Percentiles rank a stretch among this genome's conserved stretches.
phyloP scores from a whole-genome alignment of 2,329 filamentous ascomycete species.

The Eurotiales sp. region DNA sequence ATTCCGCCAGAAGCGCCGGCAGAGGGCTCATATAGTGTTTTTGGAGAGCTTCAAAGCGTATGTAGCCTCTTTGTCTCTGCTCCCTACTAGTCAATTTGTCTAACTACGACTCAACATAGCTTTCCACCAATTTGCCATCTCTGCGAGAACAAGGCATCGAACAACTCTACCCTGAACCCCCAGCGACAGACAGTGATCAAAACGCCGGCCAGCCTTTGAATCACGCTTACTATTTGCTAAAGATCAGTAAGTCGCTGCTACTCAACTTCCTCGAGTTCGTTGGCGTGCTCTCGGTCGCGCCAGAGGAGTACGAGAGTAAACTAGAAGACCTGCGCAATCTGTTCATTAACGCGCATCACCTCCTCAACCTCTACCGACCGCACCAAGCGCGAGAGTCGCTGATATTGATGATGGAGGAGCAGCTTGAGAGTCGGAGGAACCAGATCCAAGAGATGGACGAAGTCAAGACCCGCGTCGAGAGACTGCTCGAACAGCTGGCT shows the following conservation, averaged over 20 bases:
- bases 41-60: constrained; percentile 64
- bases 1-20: constrained; percentile 74
- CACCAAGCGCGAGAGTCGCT: constrained; percentile 88
- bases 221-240: constrained; percentile 62
- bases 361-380: constrained; percentile 90
- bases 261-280: constrained; percentile 85
- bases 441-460: constrained; percentile 76
- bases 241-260: constrained; percentile 77
- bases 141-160: constrained; percentile 68
- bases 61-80: constrained; percentile 15
- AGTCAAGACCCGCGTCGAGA: constrained; percentile 64
- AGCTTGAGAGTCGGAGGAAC: constrained; percentile 65
- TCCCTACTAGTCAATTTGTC: constrained; percentile 8
- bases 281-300: constrained; percentile 65
- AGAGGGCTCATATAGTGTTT: constrained; percentile 68
- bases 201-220: constrained; percentile 44
- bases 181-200: constrained; percentile 45
- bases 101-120: constrained; percentile 24
- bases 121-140: constrained; percentile 59
- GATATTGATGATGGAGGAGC: constrained; percentile 82
- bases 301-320: constrained; percentile 65
- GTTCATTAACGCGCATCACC: constrained; percentile 86
- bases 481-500: constrained; percentile 33
- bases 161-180: constrained; percentile 60
- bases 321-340: constrained; percentile 74